Base-by-base conservation (phyloP, 106 monocot genomes). In the Cymbidium sinense region DNA sequence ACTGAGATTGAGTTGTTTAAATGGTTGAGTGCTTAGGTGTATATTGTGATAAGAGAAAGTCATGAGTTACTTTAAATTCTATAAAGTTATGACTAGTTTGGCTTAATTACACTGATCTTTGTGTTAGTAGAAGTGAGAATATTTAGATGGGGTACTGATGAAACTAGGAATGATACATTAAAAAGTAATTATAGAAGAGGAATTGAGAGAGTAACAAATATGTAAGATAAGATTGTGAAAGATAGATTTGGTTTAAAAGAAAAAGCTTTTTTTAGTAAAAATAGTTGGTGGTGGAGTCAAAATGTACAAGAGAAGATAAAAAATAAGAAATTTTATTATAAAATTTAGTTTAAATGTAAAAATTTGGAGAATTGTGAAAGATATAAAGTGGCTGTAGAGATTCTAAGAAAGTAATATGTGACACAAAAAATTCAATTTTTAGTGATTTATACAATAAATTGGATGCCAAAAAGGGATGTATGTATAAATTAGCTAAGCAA, bases 41-140 rank as follows among this genome's bases (percentile, higher is more conserved):
- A 55, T 55, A 21, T 55, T 21, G 21, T 55, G 54, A 18, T 55
- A n/a, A 20, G 54, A 19, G n/a, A 55, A 55, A 20, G 20, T 18
- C n/a, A 55, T 55, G 54, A 4, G 54, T 0, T n/a, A 55, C 54
- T 55, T 55, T 18, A 55, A 55, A 0, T 18, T 55, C 5, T 55
- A 43, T 11, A 20, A 55, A 55, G 19, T 55, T 20, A n/a, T 55
- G 54, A 55, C 21, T 55, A 55, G 54, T 2, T n/a, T n/a, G 54
- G 54, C n/a, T 55, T 55, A 55, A 2, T 55, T 55, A 55, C 3
- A 55, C 21, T 2, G 54, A 4, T 55, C 20, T 19, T 55, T 21
- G 54, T 55, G 54, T 55, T 55, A 55, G 54, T 55, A 55, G 54
- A 55, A 55, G n/a, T 55, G 54, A 55, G 21, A 55, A 55, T 55